Evolutionary conservation across 2,329 filamentous ascomycete genomes (phyloP).

Genomic region (Epichloe gansuensis): DNA sequence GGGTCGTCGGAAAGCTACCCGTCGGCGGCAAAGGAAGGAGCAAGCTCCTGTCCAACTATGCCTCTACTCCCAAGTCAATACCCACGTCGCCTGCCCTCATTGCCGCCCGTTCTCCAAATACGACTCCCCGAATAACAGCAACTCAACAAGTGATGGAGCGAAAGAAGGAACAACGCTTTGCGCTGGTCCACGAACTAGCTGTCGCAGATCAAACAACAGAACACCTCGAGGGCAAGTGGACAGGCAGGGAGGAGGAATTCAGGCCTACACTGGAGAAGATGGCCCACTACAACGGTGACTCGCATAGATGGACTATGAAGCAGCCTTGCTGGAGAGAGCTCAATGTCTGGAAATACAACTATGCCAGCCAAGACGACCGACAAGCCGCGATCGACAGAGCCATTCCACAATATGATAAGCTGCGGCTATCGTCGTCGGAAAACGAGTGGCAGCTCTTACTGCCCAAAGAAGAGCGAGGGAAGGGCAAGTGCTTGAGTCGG

Average conservation of each 20-base stretch:
- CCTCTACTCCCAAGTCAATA: slow-evolving; percentile 25
- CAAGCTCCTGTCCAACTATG: slow-evolving; percentile 28
- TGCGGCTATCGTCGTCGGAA: slow-evolving; percentile 41
- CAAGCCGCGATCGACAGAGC: slow-evolving; percentile 50
- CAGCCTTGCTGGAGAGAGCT: slow-evolving; percentile 50
- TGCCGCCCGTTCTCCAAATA: slow-evolving; percentile 39
- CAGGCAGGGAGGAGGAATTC: slow-evolving; percentile 41
- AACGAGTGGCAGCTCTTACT: slow-evolving; percentile 50
- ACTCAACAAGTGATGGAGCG: slow-evolving; percentile 39
- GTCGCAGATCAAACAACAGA: slow-evolving; percentile 37
- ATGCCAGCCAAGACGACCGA: slow-evolving; percentile 38
- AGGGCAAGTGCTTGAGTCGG: slow-evolving; percentile 47
- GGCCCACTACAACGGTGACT: slow-evolving; percentile 35
- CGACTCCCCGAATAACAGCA: slow-evolving; percentile 35
- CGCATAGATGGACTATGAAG: slow-evolving; percentile 41
- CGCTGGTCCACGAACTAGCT: slow-evolving; percentile 49
- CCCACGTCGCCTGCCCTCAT: slow-evolving; percentile 45
- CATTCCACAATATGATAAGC: slow-evolving; percentile 45
- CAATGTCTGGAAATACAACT: slow-evolving; percentile 50
- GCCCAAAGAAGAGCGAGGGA: slow-evolving; percentile 41
- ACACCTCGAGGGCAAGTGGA: slow-evolving; percentile 37
- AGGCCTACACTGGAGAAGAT: slow-evolving; percentile 43
- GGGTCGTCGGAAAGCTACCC: slow-evolving; percentile 22
- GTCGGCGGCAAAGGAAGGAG: slow-evolving; percentile 26
- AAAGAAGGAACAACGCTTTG: slow-evolving; percentile 38